phyloP scores from a whole-genome alignment of 495 filamentous ascomycete genomes.

The Durotheca rogersii region DNA sequence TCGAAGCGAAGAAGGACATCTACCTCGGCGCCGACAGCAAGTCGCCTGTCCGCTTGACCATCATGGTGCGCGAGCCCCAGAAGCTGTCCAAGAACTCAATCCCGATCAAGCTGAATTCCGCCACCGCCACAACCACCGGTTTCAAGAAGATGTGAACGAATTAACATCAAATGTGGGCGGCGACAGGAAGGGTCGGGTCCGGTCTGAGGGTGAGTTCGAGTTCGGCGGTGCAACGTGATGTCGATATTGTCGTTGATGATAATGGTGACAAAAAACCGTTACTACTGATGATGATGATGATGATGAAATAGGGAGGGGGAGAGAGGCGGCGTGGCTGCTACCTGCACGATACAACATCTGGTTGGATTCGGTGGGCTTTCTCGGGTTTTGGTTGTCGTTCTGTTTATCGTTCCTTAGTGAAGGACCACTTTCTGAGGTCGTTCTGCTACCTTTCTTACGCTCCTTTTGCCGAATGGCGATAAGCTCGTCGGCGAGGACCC shows the following conservation, averaged over 20 bases:
- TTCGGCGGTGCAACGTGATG: constrained; percentile 13
- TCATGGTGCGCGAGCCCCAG: constrained; percentile 73
- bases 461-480: constrained; percentile 11
- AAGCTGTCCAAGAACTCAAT: constrained; percentile 35
- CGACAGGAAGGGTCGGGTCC: constrained; percentile 17
- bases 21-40: constrained; percentile 55
- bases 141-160: constrained; percentile 20
- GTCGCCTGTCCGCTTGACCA: constrained; percentile 64
- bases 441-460: constrained; percentile 23
- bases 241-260: neutral
- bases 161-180: neutral
- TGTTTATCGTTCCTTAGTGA: constrained; percentile 3
- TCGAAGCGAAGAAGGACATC: constrained; percentile 59
- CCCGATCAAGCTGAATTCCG: constrained; percentile 37
- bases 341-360: too few species aligned
- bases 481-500: constrained; percentile 3
- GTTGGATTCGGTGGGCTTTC: constrained; percentile 1
- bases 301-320: constrained; percentile 4
- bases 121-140: constrained; percentile 17
- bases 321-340: too few species aligned
- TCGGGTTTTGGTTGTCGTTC: constrained; percentile 7
- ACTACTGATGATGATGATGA: constrained; percentile 9
- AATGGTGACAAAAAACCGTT: constrained; percentile 4
- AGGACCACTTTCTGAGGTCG: constrained; percentile 12
- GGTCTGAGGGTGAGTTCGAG: constrained; percentile 18